These are phyloP conservation scores for Rhizopogon parksii DNA, from an alignment of 1,284 basidiomycete genomes.

Conservation along the genomic window DNA sequence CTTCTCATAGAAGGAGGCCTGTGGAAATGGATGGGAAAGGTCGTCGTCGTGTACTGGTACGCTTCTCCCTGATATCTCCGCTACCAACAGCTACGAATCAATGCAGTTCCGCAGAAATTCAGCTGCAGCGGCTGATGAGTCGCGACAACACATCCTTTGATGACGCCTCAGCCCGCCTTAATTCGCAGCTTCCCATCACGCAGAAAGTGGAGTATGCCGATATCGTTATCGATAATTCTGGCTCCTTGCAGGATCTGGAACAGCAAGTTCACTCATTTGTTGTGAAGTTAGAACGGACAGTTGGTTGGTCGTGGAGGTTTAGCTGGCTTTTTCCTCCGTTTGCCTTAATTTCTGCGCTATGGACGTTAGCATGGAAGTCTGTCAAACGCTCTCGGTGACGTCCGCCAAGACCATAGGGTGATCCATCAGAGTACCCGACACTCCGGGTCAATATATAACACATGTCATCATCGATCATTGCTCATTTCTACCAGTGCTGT, in stretches of 20 bases:
- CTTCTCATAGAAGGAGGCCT: conserved; percentile 86
- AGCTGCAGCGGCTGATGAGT: conserved; percentile 72
- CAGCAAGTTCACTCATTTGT: conserved; percentile 67
- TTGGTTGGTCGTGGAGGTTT: conserved; percentile 61
- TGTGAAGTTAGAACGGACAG: conserved; percentile 42
- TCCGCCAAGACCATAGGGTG: too few species aligned
- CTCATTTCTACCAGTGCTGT: too few species aligned
- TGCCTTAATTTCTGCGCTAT: conserved; percentile 36
- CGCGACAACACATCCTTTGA: conserved; percentile 55
- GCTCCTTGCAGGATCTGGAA: conserved; percentile 62
- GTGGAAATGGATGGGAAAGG: conserved; percentile 78
- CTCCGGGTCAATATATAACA: too few species aligned
- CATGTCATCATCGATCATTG: too few species aligned
- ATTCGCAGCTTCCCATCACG: conserved; percentile 75
- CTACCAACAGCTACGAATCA: not conserved
- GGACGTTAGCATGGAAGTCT: conserved; percentile 12
- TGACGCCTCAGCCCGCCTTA: conserved; percentile 69
- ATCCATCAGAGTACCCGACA: too few species aligned
- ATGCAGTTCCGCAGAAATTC: conserved; percentile 63
- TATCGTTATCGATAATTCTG: conserved; percentile 85
- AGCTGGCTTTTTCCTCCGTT: conserved; percentile 82
- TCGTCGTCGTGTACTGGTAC: conserved; percentile 88
- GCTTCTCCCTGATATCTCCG: conserved; percentile 18
- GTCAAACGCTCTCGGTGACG: not conserved
- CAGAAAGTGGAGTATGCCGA: conserved; percentile 84